Percentiles rank a stretch among this genome's conserved stretches.
Conservation (phyloP, 1,284 basidiomycete species). For the Apiotrichum akiyoshidainum region DNA sequence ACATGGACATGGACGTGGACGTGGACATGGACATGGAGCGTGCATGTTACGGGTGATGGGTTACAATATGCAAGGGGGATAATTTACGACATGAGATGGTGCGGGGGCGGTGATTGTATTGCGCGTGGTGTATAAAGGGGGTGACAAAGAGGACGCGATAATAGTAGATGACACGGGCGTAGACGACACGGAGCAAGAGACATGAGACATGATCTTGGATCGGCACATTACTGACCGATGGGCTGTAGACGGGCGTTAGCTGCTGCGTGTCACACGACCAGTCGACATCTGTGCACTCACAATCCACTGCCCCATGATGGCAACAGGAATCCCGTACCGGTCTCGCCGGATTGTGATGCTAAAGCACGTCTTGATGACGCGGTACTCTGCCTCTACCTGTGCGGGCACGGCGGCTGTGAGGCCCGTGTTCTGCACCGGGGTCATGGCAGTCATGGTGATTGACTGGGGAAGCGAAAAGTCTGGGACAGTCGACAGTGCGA, state of each 20-base stretch:
- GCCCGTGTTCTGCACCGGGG: slow-evolving; percentile 11
- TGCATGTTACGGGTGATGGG: background rate
- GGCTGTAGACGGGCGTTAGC: slow-evolving; percentile 6
- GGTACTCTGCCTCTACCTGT: slow-evolving; percentile 60
- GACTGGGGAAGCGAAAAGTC: slow-evolving; percentile 29
- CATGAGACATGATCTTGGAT: too few species aligned
- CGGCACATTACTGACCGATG: background rate
- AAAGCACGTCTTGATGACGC: slow-evolving; percentile 86
- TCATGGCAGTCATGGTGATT: background rate
- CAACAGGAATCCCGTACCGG: slow-evolving; percentile 74
- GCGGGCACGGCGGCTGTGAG: slow-evolving; percentile 9
- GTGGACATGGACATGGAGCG: background rate
- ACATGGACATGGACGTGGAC: background rate
- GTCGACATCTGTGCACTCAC: slow-evolving; percentile 23
- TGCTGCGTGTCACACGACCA: background rate
- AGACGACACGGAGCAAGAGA: too few species aligned
- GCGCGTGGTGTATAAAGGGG: background rate
- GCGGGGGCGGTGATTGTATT: background rate
- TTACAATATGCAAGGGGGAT: slow-evolving; percentile 1
- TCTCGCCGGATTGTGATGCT: slow-evolving; percentile 91
- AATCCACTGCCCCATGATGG: slow-evolving; percentile 67
- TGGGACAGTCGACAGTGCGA: slow-evolving; percentile 12
- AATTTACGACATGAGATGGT: background rate
- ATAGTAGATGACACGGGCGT: too few species aligned
- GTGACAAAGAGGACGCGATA: background rate